Conservation (phyloP, 768 basidiomycete genomes). For the Amanita exitialis region DNA sequence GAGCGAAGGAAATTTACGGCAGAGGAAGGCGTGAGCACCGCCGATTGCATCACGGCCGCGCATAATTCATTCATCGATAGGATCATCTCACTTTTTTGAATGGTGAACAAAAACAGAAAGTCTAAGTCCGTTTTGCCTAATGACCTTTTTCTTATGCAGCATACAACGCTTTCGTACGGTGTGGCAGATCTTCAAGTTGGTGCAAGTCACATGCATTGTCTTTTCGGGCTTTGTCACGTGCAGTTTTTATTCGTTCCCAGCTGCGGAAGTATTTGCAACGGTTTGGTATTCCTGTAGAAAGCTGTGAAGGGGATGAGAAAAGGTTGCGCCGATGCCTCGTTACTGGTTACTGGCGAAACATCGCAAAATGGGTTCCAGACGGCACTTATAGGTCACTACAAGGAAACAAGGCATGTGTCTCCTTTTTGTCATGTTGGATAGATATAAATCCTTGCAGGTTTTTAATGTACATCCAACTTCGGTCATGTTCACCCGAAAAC, state of each 20-base stretch:
- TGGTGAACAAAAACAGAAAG: constrained; percentile 33
- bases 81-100: constrained; percentile 94
- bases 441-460: constrained; percentile 33
- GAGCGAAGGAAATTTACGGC: constrained; percentile 95
- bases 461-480: constrained; percentile 91
- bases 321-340: constrained; percentile 83
- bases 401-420: constrained; percentile 52
- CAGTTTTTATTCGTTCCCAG: constrained; percentile 90
- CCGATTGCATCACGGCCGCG: background rate
- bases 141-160: constrained; percentile 31
- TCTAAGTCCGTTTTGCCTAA: background rate
- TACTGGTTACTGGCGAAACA: constrained; percentile 90
- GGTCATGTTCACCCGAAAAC: constrained; percentile 87
- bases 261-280: constrained; percentile 91
- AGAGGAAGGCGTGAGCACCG: constrained; percentile 81
- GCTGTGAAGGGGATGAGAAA: constrained; percentile 84
- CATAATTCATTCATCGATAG: constrained; percentile 24
- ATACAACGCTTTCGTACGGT: constrained; percentile 86
- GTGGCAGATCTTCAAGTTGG: constrained; percentile 82
- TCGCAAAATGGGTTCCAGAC: constrained; percentile 84
- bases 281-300: constrained; percentile 71
- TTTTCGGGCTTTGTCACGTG: constrained; percentile 89
- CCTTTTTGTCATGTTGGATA: constrained; percentile 22
- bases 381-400: constrained; percentile 88
- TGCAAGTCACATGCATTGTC: constrained; percentile 89